Percentiles rank a stretch among this genome's conserved stretches.
These are phyloP conservation scores for Xylariaceae sp. DNA, from an alignment of 2,329 filamentous ascomycete genomes.

Conservation along the genomic window DNA sequence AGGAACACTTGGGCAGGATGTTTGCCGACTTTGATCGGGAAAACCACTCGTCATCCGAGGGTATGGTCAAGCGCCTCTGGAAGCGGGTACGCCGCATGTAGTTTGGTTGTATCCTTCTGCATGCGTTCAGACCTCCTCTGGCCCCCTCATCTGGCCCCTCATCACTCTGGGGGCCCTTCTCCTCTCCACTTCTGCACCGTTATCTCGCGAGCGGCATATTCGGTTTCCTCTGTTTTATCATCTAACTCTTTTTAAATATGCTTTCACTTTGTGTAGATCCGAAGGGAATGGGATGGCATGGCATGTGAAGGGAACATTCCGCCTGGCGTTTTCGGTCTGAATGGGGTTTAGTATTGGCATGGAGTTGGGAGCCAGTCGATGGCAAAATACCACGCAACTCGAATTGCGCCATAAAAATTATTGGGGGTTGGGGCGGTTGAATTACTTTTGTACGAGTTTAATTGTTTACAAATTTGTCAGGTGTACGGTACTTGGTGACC, in stretches of 20 bases:
- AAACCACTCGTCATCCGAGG: slow-evolving; percentile 38
- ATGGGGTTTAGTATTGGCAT: slow-evolving; percentile 19
- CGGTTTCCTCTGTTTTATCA: slow-evolving; percentile 1
- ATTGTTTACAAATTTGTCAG: too few species aligned
- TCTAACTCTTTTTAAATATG: slow-evolving; percentile 4
- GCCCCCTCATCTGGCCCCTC: background rate
- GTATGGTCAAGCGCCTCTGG: slow-evolving; percentile 60
- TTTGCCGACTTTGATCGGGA: slow-evolving; percentile 49
- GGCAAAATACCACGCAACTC: slow-evolving; percentile 11
- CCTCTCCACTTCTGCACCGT: background rate
- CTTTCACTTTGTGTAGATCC: background rate
- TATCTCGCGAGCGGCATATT: slow-evolving; percentile 9
- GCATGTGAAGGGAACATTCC: background rate
- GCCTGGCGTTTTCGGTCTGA: slow-evolving; percentile 14
- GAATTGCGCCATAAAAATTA: slow-evolving; percentile 2
- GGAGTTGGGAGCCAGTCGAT: slow-evolving; percentile 21
- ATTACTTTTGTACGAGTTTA: slow-evolving; percentile 1
- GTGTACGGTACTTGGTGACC: background rate
- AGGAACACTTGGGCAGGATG: slow-evolving; percentile 50
- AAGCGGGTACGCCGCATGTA: slow-evolving; percentile 49
- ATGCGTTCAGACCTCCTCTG: background rate
- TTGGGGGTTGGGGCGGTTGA: background rate
- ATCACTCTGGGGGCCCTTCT: background rate
- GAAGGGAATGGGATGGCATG: slow-evolving; percentile 1
- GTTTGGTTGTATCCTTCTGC: background rate